Conservation (phyloP, 1,284 basidiomycete species). For the Cronartium ribicola region DNA sequence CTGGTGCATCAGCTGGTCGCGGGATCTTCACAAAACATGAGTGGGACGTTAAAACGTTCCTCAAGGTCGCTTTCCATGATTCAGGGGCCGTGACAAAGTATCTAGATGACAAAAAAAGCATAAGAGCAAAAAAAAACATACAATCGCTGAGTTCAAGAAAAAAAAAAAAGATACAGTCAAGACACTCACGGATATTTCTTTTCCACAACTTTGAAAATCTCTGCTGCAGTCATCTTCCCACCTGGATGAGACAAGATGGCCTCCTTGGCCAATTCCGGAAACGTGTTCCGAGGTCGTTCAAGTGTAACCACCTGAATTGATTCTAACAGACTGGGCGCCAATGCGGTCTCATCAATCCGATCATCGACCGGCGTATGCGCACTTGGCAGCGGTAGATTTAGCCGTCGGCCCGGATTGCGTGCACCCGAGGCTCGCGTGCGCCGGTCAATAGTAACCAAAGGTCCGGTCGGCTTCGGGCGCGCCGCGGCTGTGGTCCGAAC, state of each 20-base stretch:
- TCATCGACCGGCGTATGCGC: conserved; percentile 22
- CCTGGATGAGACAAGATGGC: conserved; percentile 27
- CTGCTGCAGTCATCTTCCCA: conserved; percentile 39
- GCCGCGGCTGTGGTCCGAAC: background rate
- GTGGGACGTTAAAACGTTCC: conserved; percentile 40
- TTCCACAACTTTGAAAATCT: conserved; percentile 42
- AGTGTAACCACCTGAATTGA: conserved; percentile 28
- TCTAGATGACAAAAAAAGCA: conserved; percentile 9
- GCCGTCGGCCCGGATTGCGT: conserved; percentile 14
- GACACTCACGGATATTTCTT: conserved; percentile 41
- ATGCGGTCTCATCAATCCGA: conserved; percentile 19
- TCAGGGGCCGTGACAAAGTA: conserved; percentile 38
- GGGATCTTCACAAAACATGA: conserved; percentile 42
- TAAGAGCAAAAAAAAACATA: background rate
- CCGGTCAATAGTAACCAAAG: conserved; percentile 7
- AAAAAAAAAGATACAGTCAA: background rate
- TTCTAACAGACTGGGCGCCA: conserved; percentile 34
- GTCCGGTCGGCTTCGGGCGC: background rate
- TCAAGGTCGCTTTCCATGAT: conserved; percentile 41
- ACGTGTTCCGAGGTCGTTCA: conserved; percentile 17
- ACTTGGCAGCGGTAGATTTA: conserved; percentile 29
- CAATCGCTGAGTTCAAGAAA: background rate
- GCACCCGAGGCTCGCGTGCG: conserved; percentile 30
- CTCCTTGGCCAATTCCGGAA: conserved; percentile 41
- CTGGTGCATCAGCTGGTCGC: conserved; percentile 19